These are phyloP conservation scores for Jaltomata sinuosa DNA, from an alignment of 257 asterid genomes.

Conservation along the genomic window DNA sequence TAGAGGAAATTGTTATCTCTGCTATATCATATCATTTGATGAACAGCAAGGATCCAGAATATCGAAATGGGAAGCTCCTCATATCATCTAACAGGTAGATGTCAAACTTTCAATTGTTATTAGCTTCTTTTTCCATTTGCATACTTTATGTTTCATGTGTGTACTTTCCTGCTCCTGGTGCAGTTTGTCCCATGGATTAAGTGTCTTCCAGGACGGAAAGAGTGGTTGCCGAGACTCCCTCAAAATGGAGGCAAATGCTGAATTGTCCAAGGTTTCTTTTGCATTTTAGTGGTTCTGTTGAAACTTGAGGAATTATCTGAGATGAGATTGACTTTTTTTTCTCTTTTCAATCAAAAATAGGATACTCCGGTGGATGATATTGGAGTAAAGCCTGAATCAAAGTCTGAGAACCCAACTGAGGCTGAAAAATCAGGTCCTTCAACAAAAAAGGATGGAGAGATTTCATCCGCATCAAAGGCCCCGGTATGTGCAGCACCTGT, in stretches of 20 bases:
- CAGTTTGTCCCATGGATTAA: constrained; percentile 89
- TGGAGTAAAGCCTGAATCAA: constrained; percentile 41
- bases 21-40: constrained; percentile 80
- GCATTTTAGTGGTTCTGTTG: neutral
- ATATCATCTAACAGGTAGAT: constrained; percentile 80
- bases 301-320: neutral
- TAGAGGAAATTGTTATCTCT: constrained; percentile 83
- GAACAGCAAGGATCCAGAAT: constrained; percentile 66
- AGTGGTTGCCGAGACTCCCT: constrained; percentile 51
- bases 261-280: constrained; percentile 56
- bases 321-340: neutral
- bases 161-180: constrained; percentile 5
- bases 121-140: neutral
- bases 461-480: constrained; percentile 37
- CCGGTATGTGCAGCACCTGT: constrained; percentile 35
- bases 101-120: neutral
- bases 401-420: constrained; percentile 44
- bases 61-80: constrained; percentile 91
- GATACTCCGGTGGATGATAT: constrained; percentile 24
- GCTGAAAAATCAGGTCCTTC: constrained; percentile 42
- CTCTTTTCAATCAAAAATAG: constrained; percentile 22
- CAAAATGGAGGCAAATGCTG: constrained; percentile 69
- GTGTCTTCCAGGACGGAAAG: constrained; percentile 78
- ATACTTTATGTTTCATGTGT: neutral
- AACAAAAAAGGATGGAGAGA: constrained; percentile 54